Evolutionary conservation across 2,329 filamentous ascomycete genomes (phyloP), one percentile per base, ranked within the genome.

Genomic region (Trichoderma breve): DNA sequence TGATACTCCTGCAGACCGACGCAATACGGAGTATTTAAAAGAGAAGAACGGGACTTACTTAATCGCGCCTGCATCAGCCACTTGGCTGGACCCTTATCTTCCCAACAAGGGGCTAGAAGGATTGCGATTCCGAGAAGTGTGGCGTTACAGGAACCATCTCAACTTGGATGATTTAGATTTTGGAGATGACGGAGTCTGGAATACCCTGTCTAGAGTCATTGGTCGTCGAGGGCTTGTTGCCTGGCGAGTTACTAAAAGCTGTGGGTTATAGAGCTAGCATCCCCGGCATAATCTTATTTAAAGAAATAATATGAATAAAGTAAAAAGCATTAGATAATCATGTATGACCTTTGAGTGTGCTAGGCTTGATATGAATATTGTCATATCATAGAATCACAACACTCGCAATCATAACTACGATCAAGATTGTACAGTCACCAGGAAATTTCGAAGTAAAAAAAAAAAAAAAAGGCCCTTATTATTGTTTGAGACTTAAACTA

Each of bases 91-190:
- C 74, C 84, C 86, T 0, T 92, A 89, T 76, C 82, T 90, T 15
- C 78, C 83, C 4, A 89, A 90, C 74, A 89, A 89, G 79, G 87
- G 86, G 1, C 77, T 89, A 47, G 84, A 88, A 18, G 88, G 88
- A 1, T 76, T 94, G 66, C 82, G 86, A 36, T 91, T 95, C 76
- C 85, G 90, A 72, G 88, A 93, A 79, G 87, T 93, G 4, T 95
- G 92, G 91, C 86, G 86, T 72, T 86, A 93, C 76, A 83, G 81
- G 61, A 84, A 86, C 70, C 93, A 95, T 80, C 81, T 95, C 39
- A 94, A 94, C 76, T 82, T 95, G 55, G 93, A 95, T 80, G 93
- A 95, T 81, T 83, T 95, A 78, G 92, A 95, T 78, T 94, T 93
- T 83, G 91, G 84, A 2, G 90, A 92, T 73, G 92, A 95, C 76